Evolutionary conservation across 495 filamentous ascomycete genomes (phyloP).

Genomic region (Penicillium atrosanguineum): DNA sequence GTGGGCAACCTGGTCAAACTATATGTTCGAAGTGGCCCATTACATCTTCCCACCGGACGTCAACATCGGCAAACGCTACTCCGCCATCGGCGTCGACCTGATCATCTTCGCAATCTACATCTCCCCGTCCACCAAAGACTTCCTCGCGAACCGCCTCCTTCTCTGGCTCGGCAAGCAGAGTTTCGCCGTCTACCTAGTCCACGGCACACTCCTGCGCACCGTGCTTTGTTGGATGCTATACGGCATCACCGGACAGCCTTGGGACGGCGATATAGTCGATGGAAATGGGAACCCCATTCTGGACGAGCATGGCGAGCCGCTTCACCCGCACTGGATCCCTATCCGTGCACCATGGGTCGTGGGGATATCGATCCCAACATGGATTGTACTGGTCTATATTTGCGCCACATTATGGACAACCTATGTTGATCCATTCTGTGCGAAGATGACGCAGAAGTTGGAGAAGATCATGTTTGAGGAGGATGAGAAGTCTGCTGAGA

Average conservation of each 20-base stretch:
- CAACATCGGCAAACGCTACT: slow-evolving; percentile 50
- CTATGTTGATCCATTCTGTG: slow-evolving; percentile 65
- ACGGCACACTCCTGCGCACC: slow-evolving; percentile 61
- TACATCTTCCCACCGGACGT: slow-evolving; percentile 57
- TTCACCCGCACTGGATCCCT: slow-evolving; percentile 31
- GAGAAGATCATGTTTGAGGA: slow-evolving; percentile 54
- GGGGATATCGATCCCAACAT: slow-evolving; percentile 50
- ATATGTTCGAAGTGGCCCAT: slow-evolving; percentile 41
- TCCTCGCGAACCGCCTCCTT: slow-evolving; percentile 54
- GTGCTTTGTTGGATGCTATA: slow-evolving; percentile 65
- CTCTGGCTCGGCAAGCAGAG: slow-evolving; percentile 67
- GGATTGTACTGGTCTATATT: slow-evolving; percentile 56
- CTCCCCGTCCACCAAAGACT: slow-evolving; percentile 52
- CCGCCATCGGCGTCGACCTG: slow-evolving; percentile 58
- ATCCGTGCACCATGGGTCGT: slow-evolving; percentile 40
- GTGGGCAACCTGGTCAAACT: slow-evolving; percentile 57
- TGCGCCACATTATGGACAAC: slow-evolving; percentile 59
- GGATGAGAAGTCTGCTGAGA: slow-evolving; percentile 44
- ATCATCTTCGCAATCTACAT: slow-evolving; percentile 57
- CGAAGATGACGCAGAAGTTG: slow-evolving; percentile 56
- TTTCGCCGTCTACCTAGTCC: slow-evolving; percentile 67
- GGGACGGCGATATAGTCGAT: slow-evolving; percentile 44
- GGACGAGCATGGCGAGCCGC: slow-evolving; percentile 45
- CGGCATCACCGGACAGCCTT: slow-evolving; percentile 51
- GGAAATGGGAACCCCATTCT: slow-evolving; percentile 40